Evolutionary conservation across 257 asterid genomes (phyloP), one percentile per base, ranked within the genome.

Genomic region (Gardenia jasminoides): DNA sequence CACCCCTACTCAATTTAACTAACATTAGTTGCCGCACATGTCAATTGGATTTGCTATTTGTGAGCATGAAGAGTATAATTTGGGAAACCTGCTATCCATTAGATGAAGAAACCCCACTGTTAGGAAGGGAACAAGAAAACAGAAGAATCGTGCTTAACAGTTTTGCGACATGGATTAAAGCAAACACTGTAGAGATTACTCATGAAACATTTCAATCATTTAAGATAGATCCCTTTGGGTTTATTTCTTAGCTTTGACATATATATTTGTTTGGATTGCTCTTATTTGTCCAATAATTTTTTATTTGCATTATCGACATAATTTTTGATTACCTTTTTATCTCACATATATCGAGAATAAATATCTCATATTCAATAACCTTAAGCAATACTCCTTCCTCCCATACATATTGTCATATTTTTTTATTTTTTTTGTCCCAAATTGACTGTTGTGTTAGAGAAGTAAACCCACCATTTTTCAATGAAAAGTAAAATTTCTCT

Each of bases 291-390:
- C 9, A n/a, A n/a, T n/a, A n/a, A n/a, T n/a, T n/a, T n/a, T n/a
- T n/a, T n/a, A n/a, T n/a, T n/a, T n/a, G n/a, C n/a, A n/a, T n/a
- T n/a, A n/a, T n/a, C n/a, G n/a, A n/a, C n/a, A n/a, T n/a, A n/a
- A n/a, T n/a, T n/a, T n/a, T n/a, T n/a, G n/a, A n/a, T n/a, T n/a
- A n/a, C n/a, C n/a, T n/a, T n/a, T n/a, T n/a, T n/a, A n/a, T n/a
- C n/a, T n/a, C n/a, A n/a, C n/a, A n/a, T n/a, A n/a, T n/a, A n/a
- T n/a, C n/a, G n/a, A n/a, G n/a, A n/a, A n/a, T 59, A 97, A 94
- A 83, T 94, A 92, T 71, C 88, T 91, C 79, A 90, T 94, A 80
- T 94, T 92, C 83, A 81, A 86, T 75, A 77, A 83, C 71, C 93
- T 94, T 75, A 92, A 89, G 81, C 79, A 77, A 75, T 86, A 81